A percentile compares a stretch with the other conserved stretches of the same genome.
phyloP scores from a whole-genome alignment of 176 grass and related monocot genomes.

The Eleusine coracana region DNA sequence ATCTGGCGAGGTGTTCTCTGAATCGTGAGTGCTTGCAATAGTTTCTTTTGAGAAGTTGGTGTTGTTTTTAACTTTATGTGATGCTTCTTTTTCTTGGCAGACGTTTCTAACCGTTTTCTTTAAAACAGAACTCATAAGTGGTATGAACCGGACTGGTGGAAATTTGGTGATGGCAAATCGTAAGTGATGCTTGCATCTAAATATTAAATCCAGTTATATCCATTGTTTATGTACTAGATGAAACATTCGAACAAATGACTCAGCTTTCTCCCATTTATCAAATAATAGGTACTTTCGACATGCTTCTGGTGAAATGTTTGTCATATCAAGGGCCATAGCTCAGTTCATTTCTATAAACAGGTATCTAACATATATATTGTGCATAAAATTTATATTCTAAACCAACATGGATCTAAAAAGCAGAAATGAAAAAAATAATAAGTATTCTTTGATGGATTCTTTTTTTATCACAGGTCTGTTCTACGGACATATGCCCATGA shows the following conservation, averaged over 20 bases:
- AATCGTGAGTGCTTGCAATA: constrained; percentile 73
- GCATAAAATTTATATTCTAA: constrained; percentile 29
- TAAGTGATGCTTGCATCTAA: constrained; percentile 49
- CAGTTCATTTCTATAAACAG: constrained; percentile 99
- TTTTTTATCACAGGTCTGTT: constrained; percentile 57
- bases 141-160: constrained; percentile 99
- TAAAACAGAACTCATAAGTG: constrained; percentile 86
- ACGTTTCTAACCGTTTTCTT: constrained; percentile 36
- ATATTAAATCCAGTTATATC: neutral
- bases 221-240: constrained; percentile 26
- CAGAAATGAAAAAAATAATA: constrained; percentile 1
- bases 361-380: constrained; percentile 38
- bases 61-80: constrained; percentile 1
- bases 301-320: constrained; percentile 93
- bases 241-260: constrained; percentile 32
- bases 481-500: constrained; percentile 95
- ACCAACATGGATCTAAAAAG: constrained; percentile 27
- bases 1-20: constrained; percentile 99
- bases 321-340: constrained; percentile 91
- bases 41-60: constrained; percentile 26
- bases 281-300: constrained; percentile 89
- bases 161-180: constrained; percentile 99
- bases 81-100: constrained; percentile 25
- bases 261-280: constrained; percentile 38
- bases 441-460: constrained; percentile 25